Evolutionary conservation across 2,329 filamentous ascomycete genomes (phyloP), one percentile per base, ranked within the genome.

Genomic region (Colletotrichum endophyticum): DNA sequence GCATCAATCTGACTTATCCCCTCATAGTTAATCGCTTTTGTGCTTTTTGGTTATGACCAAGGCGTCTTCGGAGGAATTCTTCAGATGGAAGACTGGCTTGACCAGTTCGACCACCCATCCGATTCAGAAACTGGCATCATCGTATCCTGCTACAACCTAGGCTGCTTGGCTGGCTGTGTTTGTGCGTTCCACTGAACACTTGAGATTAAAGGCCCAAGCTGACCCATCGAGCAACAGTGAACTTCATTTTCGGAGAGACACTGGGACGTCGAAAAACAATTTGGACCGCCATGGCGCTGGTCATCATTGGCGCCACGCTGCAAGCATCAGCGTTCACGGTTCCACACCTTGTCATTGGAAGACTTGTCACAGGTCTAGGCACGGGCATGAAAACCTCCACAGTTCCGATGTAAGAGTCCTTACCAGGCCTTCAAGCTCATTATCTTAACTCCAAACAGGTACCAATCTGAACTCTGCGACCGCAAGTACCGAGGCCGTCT

Each of bases 41-140:
- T 84, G 5, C 79, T 84, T 3, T 84, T 85, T 75, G 87, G 87
- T 4, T 89, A 89, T 61, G 88, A 89, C 34, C 88, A 89, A 78
- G 87, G 87, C 28, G 86, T 88, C 0, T 88, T 89, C 76, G 85
- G 86, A 4, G 87, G 87, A 13, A 87, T 90, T 19, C 82, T 89
- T 12, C 84, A 86, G 12, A 88, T 86, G 44, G 79, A 85, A 16
- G 84, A 89, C 66, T 89, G 86, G 78, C 75, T 83, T 8, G 56
- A 79, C 2, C 81, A 81, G 12, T 82, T 83, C 7, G n/a, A 77
- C 3, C 75, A 80, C 7, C 82, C 82, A 1, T 79, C 78, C 0
- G 81, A 83, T 22, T 79, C 80, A 2, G 69, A 80, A n/a, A 82
- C 80, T 6, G 81, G 81, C 0, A 80, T 83, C 59, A 83, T 83